A percentile compares a stretch with the other conserved stretches of the same genome.
Evolutionary conservation across 192 early-diverging fungal genomes (phyloP).

Genomic region (Allomyces macrogynus): DNA sequence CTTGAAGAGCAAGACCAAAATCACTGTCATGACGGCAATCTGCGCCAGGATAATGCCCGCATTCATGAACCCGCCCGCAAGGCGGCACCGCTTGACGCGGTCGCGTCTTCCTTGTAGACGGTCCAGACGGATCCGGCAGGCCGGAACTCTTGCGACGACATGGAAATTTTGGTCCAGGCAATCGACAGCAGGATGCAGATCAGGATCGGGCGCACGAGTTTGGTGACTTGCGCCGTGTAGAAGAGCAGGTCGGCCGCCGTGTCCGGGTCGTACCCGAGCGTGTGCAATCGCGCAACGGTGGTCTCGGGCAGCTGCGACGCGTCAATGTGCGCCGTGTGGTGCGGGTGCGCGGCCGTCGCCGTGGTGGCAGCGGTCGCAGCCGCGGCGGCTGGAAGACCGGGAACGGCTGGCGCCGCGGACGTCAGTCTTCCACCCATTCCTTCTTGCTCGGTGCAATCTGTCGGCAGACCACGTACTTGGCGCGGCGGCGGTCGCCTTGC

Average conservation of each 20-base stretch:
- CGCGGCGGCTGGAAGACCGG: background rate
- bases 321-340: background rate
- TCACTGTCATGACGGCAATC: slow-evolving; percentile 4
- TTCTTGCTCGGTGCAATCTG: no score
- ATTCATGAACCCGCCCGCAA: slow-evolving; percentile 1
- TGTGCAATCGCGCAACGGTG: background rate
- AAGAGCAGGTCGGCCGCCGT: slow-evolving; percentile 2
- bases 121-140: background rate
- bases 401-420: no score
- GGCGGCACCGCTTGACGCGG: background rate
- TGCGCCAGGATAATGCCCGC: slow-evolving; percentile 6
- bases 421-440: no score
- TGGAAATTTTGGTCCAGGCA: slow-evolving; percentile 5
- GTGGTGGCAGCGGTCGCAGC: background rate
- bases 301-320: background rate
- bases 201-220: slow-evolving; percentile 4
- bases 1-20: slow-evolving; percentile 6
- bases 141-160: background rate
- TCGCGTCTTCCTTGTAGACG: background rate
- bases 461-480: no score
- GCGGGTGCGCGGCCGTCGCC: background rate
- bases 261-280: background rate
- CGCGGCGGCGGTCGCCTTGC: background rate
- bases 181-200: slow-evolving; percentile 6
- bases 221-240: slow-evolving; percentile 2